These are phyloP conservation scores for Piromyces finnis DNA, from an alignment of 192 early-diverging fungal genomes.

Conservation along the genomic window DNA sequence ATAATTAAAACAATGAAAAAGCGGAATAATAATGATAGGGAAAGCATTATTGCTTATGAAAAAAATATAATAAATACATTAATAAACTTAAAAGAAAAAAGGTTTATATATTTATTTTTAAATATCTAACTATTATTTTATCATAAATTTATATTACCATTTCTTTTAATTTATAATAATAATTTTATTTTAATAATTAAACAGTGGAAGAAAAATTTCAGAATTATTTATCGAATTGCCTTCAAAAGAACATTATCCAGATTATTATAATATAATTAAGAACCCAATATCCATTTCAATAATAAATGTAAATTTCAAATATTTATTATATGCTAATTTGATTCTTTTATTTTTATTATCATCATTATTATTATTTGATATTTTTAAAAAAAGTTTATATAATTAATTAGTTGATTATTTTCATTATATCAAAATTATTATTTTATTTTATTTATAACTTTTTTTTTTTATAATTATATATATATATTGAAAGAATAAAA, in stretches of 20 bases:
- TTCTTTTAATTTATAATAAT: too few relatives aligned
- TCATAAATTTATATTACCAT: too few relatives aligned
- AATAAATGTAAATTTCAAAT: background rate
- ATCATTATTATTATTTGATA: too few relatives aligned
- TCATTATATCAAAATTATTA: too few relatives aligned
- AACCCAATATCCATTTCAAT: background rate
- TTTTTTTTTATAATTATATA: too few relatives aligned
- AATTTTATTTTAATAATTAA: too few relatives aligned
- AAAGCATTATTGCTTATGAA: background rate
- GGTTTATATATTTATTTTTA: background rate
- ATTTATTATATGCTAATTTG: background rate
- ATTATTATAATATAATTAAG: background rate
- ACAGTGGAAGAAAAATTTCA: background rate
- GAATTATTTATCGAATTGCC: background rate
- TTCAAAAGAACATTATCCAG: background rate
- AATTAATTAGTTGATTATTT: too few relatives aligned
- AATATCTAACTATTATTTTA: background rate
- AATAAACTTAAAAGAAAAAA: background rate
- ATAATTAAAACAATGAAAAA: background rate
- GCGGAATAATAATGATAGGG: background rate
- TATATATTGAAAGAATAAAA: background rate
- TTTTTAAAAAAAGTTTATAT: too few relatives aligned
- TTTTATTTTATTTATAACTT: too few relatives aligned
- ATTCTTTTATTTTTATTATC: too few relatives aligned
- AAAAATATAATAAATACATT: background rate